Evolutionary conservation across 768 basidiomycete genomes (phyloP).

Genomic region (Cyathus striatus): DNA sequence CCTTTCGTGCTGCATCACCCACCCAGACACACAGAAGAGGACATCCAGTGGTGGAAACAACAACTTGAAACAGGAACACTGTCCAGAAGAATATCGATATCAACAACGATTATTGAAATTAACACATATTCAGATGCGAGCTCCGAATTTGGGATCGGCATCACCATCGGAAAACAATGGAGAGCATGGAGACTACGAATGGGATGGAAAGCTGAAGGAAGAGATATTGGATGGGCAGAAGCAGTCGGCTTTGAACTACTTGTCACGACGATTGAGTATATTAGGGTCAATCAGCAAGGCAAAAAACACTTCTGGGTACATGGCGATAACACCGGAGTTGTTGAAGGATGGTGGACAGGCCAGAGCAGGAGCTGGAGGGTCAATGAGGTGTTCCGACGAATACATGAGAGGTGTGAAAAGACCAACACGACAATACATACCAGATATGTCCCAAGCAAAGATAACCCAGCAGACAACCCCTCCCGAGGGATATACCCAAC

Average conservation of each 20-base stretch:
- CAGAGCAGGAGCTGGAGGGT: conserved; percentile 23
- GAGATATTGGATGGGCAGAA: conserved; percentile 45
- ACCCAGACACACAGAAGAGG: not conserved
- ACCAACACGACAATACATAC: conserved; percentile 13
- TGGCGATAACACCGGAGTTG: conserved; percentile 35
- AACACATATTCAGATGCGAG: too few species aligned
- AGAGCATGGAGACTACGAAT: too few species aligned
- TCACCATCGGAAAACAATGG: too few species aligned
- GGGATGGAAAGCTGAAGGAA: conserved; percentile 18
- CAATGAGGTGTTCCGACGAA: conserved; percentile 22
- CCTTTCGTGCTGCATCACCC: conserved; percentile 20
- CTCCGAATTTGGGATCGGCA: too few species aligned
- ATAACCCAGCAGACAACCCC: conserved; percentile 32
- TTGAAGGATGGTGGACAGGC: conserved; percentile 36
- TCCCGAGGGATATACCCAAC: conserved; percentile 26
- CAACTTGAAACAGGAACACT: conserved; percentile 5
- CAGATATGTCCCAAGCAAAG: conserved; percentile 23
- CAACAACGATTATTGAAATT: conserved; percentile 12
- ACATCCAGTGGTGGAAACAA: conserved; percentile 25
- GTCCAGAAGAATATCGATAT: conserved; percentile 16
- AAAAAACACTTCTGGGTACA: conserved; percentile 16
- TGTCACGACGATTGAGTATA: conserved; percentile 4
- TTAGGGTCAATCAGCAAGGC: not conserved
- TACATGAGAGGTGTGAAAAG: conserved; percentile 9
- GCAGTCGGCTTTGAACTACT: too few species aligned